phyloP scores from a whole-genome alignment of 139 green algal genomes.

The Chlamydomonas incerta region DNA sequence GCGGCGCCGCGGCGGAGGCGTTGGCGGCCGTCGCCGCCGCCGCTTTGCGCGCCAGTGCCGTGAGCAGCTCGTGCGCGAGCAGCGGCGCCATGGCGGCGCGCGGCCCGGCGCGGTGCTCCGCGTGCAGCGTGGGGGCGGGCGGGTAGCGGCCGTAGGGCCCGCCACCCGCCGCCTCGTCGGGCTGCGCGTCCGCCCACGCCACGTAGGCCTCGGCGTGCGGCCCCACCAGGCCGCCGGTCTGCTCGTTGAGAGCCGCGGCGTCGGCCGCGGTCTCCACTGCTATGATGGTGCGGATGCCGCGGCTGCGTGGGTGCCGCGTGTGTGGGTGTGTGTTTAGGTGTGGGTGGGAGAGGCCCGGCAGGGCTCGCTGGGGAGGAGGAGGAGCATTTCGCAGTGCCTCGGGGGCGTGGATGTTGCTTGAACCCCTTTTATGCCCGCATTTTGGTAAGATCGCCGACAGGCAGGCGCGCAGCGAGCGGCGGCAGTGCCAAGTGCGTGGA shows the following conservation, averaged over 20 bases:
- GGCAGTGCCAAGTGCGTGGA: no score
- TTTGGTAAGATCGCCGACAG: no score
- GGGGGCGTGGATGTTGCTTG: no score
- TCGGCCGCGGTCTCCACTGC: neutral
- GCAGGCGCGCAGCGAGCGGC: no score
- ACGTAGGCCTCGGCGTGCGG: conserved; percentile 11
- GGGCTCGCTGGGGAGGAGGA: no score
- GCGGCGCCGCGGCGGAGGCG: neutral
- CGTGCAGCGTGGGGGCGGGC: neutral
- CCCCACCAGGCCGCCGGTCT: neutral
- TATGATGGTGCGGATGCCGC: conserved; percentile 32
- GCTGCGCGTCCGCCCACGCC: neutral
- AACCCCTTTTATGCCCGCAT: no score
- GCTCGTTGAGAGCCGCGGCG: neutral
- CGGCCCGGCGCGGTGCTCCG: neutral
- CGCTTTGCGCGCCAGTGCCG: neutral
- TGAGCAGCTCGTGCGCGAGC: neutral
- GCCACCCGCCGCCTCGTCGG: neutral
- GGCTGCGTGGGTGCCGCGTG: neutral
- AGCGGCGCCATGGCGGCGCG: conserved; percentile 26
- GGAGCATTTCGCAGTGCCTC: no score
- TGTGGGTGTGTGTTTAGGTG: no score
- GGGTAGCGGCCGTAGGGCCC: neutral
- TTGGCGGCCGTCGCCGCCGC: neutral
- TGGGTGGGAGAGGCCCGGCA: no score